Evolutionary conservation across 1,284 basidiomycete species (phyloP).

Genomic region (Peniophora sp.): DNA sequence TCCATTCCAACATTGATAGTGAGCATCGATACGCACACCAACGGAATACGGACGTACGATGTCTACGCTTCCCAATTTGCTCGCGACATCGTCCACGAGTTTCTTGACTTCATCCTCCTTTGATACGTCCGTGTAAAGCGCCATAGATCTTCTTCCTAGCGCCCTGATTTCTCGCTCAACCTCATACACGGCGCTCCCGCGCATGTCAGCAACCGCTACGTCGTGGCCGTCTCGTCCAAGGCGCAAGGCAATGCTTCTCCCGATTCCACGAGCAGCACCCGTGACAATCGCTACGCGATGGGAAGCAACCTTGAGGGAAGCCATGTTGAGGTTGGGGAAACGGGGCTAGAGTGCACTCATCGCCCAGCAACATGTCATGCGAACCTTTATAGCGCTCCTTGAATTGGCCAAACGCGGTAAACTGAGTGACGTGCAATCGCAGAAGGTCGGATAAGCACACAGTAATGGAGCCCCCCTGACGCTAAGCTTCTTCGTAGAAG

Average conservation of each 20-base stretch:
- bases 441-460: too few species aligned
- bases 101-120: conserved; percentile 22
- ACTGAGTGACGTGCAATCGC: too few species aligned
- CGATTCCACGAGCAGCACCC: conserved; percentile 27
- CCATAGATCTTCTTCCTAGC: not conserved
- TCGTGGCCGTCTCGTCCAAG: conserved; percentile 29
- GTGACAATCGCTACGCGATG: conserved; percentile 25
- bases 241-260: conserved; percentile 23
- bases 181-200: not conserved
- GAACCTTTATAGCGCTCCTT: too few species aligned
- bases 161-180: conserved; percentile 16
- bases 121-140: not conserved
- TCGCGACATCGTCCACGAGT: conserved; percentile 22
- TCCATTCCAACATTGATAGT: not conserved
- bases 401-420: too few species aligned
- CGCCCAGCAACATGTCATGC: too few species aligned
- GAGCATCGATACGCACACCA: not conserved
- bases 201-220: conserved; percentile 26
- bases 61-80: conserved; percentile 25
- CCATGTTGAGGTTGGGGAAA: too few species aligned
- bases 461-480: too few species aligned
- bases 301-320: not conserved
- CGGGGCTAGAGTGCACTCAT: too few species aligned
- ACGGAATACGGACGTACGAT: conserved; percentile 19
- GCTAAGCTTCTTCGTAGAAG: too few species aligned